phyloP scores from a whole-genome alignment of 768 basidiomycete genomes.

The Tephrocybe sp. region DNA sequence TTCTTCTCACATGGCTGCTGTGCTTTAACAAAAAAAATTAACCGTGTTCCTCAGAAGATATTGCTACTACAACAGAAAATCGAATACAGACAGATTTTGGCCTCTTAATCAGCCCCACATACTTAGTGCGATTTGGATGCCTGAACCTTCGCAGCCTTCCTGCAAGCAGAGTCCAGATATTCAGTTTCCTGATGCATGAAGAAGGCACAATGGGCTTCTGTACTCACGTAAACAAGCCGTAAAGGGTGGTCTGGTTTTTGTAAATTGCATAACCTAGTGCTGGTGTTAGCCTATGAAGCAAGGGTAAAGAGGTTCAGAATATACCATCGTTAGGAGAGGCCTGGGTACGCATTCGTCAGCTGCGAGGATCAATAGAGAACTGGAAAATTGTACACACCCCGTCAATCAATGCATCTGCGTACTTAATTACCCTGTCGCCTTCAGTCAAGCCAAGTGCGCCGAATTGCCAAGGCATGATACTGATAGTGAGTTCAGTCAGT shows the following conservation, averaged over 20 bases:
- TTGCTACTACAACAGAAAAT: not conserved
- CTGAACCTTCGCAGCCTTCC: slow-evolving; percentile 35
- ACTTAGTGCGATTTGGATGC: slow-evolving; percentile 28
- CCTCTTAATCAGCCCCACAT: not conserved
- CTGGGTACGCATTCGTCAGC: slow-evolving; percentile 16
- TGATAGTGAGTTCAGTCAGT: slow-evolving; percentile 10
- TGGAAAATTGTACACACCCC: slow-evolving; percentile 31
- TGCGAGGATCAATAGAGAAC: not conserved
- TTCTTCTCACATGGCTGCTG: too few relatives aligned
- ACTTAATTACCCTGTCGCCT: slow-evolving; percentile 55
- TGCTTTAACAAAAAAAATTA: too few relatives aligned
- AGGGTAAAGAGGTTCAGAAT: not conserved
- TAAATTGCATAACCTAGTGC: slow-evolving; percentile 47
- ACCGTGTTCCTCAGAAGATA: not conserved
- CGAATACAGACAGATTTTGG: not conserved
- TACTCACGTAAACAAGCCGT: slow-evolving; percentile 49
- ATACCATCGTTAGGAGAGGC: slow-evolving; percentile 58
- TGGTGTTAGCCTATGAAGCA: slow-evolving; percentile 2
- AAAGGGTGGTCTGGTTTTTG: slow-evolving; percentile 50
- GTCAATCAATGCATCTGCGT: slow-evolving; percentile 50
- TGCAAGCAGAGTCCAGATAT: slow-evolving; percentile 15
- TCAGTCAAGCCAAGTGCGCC: slow-evolving; percentile 50
- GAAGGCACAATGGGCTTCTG: slow-evolving; percentile 12
- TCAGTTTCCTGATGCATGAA: not conserved
- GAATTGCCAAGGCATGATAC: slow-evolving; percentile 64